Evolutionary conservation across 129 eudicot genomes (phyloP), one percentile per base, ranked within the genome.

Genomic region (Ambrosia artemisiifolia): DNA sequence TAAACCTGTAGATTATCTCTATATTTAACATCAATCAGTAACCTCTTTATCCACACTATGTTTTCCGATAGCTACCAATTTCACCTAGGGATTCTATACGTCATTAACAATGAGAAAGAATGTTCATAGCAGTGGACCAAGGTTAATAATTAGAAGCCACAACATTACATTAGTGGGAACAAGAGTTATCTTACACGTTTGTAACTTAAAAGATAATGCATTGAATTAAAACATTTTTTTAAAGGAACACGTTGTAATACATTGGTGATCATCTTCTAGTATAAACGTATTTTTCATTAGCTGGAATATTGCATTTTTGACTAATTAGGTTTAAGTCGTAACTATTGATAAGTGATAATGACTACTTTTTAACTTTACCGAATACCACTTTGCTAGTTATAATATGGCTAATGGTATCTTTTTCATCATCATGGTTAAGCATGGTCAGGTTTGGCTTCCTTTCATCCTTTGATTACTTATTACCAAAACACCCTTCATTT

Each of bases 321-420:
- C 60, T 67, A 67, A 30, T 33, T 48, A 3, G 30, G 24, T 36
- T 55, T 33, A 33, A 13, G n/a, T 9, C 48, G 46, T 49, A 49
- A 3, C 34, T 32, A 48, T 48, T 3, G 30, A 69, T 18, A 49
- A 48, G 50, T 7, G 46, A 69, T 18, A 49, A 69, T 62, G 16
- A 66, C 67, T 55, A 66, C 65, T 30, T 42, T 42, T 56, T 24
- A 67, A 55, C 61, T 40, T 40, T 40, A 40, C 44, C 44, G 9
- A 62, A 19, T 44, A 34, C 63, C 63, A 76, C 69, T 67, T 44
- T 57, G 55, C 63, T 67, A 67, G 69, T n/a, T n/a, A n/a, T 20
- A 57, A 67, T 13, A 40, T 56, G 46, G 54, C 30, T 30, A 68
- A 60, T 74, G 53, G 65, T 28, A 55, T 66, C 50, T 42, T 11